Evolutionary conservation across 2,329 filamentous ascomycete genomes (phyloP).

Genomic region (Chaetomiaceae sp.): DNA sequence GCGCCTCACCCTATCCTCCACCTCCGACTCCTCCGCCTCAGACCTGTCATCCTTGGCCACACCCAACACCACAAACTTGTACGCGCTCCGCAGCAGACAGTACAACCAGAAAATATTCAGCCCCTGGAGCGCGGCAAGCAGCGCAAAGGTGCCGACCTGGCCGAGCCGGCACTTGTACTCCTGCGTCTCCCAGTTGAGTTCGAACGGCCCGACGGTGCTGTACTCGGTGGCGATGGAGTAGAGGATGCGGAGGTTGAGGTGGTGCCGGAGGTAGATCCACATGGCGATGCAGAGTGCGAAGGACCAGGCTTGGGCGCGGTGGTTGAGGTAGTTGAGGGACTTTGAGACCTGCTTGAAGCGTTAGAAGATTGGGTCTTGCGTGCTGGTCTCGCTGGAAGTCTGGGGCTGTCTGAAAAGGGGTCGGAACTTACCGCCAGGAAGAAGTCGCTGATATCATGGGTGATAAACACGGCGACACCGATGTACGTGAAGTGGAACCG

Average conservation of each 20-base stretch:
- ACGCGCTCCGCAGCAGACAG: slow-evolving; percentile 70
- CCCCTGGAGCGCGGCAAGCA: slow-evolving; percentile 65
- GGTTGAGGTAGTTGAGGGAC: slow-evolving; percentile 84
- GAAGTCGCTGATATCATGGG: slow-evolving; percentile 91
- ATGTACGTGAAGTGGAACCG: slow-evolving; percentile 98
- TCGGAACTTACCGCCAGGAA: slow-evolving; percentile 74
- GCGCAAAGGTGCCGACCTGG: slow-evolving; percentile 60
- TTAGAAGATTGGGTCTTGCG: no score
- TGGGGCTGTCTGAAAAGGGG: no score
- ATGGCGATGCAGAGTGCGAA: slow-evolving; percentile 75
- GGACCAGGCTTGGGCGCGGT: slow-evolving; percentile 71
- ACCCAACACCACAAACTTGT: slow-evolving; percentile 61
- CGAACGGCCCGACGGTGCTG: slow-evolving; percentile 67
- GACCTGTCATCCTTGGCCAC: slow-evolving; percentile 67
- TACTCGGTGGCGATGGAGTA: slow-evolving; percentile 72
- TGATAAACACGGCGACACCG: slow-evolving; percentile 90
- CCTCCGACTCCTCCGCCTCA: slow-evolving; percentile 61
- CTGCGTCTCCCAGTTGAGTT: slow-evolving; percentile 68
- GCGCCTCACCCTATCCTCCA: slow-evolving; percentile 32
- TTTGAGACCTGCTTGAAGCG: slow-evolving; percentile 67
- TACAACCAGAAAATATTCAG: slow-evolving; percentile 81
- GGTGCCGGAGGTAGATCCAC: slow-evolving; percentile 90
- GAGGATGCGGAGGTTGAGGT: slow-evolving; percentile 73
- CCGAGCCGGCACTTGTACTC: slow-evolving; percentile 73
- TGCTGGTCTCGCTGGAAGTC: no score